Base-by-base conservation (phyloP, 192 early-diverging fungal genomes). In the Backusella tarrabulga region DNA sequence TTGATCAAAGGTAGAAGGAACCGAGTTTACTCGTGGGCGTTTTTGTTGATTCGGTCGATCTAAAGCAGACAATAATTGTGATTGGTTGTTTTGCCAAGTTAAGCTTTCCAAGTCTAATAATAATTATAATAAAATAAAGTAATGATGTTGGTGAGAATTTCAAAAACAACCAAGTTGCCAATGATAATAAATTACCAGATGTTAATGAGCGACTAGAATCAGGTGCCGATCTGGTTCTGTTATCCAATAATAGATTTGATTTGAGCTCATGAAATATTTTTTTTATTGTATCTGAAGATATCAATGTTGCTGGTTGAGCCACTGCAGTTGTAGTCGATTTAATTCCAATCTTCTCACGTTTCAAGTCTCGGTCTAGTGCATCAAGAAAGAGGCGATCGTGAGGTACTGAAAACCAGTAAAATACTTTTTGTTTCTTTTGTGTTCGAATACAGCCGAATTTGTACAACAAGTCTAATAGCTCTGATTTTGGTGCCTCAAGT, bases 341-440 rank as follows among this genome's bases (percentile, higher is more conserved):
- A 7, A 92, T 83, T 2, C 93, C 93, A 75, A 92, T 89, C 6
- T 95, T 90, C 83, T 98, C 97, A 32, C 97, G 90, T 87, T 98
- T 99, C 15, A 98, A 84, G 80, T 99, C 97, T 38, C 97, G 90
- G 83, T 99, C 97, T 60, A 98, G 88, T 2, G 97, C 97, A 82
- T 99, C 97, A 54, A 94, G 87, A 81, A 99, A 99, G 41, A 99
- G 91, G 40, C 93, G 80, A 80, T 99, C 97, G 80, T 97, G 97
- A 11, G 92, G 93, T 29, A 99, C 98, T 21, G 95, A 93, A 81
- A 92, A 93, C 97, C 98, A 99, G 80, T 92, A 97, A 83, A 98
- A 99, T 21, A 99, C 98, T 72, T 98, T 98, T 86, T 99, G 98
- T 86, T 98, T 98, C 89, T 98, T 99, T 83, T 98, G 97, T 1